Conservation (phyloP, 2,329 filamentous ascomycete genomes). For the Hymenoscyphus albidus region DNA sequence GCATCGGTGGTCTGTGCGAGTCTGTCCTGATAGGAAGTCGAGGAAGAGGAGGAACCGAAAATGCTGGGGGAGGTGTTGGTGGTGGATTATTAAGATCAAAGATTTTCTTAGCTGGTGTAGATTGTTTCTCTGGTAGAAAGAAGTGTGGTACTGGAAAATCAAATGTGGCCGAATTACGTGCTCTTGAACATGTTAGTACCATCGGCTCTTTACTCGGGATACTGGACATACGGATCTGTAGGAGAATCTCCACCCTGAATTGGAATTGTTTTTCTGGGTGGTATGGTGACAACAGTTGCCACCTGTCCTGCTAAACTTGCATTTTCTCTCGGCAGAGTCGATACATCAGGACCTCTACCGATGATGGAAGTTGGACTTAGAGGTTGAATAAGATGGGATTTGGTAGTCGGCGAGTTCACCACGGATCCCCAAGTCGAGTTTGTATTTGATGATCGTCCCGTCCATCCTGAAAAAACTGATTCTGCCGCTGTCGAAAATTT, state of each 20-base stretch:
- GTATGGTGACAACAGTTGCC: slow-evolving; percentile 40
- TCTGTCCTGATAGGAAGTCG: slow-evolving; percentile 4
- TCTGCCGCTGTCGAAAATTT: slow-evolving; percentile 34
- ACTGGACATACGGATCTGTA: slow-evolving; percentile 16
- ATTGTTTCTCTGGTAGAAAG: slow-evolving; percentile 4
- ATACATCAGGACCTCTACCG: slow-evolving; percentile 40
- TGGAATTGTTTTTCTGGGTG: slow-evolving; percentile 22
- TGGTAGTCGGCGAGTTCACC: slow-evolving; percentile 29
- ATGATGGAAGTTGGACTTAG: slow-evolving; percentile 43
- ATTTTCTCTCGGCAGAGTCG: slow-evolving; percentile 35
- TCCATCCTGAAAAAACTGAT: slow-evolving; percentile 45
- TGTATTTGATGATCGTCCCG: slow-evolving; percentile 36
- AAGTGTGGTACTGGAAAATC: slow-evolving; percentile 25
- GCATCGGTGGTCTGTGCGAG: slow-evolving; percentile 25
- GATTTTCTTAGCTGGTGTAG: background rate
- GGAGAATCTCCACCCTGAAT: slow-evolving; percentile 20
- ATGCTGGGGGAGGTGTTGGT: background rate
- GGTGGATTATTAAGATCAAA: background rate
- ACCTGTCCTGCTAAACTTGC: slow-evolving; percentile 34
- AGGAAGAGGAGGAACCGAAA: background rate
- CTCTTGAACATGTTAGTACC: slow-evolving; percentile 9
- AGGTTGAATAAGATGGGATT: slow-evolving; percentile 36
- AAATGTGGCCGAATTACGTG: slow-evolving; percentile 19
- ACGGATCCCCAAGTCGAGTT: slow-evolving; percentile 36
- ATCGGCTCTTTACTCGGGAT: too few relatives aligned